Base-by-base conservation (phyloP, 345 rosid species). In the Aurinia saxatilis region DNA sequence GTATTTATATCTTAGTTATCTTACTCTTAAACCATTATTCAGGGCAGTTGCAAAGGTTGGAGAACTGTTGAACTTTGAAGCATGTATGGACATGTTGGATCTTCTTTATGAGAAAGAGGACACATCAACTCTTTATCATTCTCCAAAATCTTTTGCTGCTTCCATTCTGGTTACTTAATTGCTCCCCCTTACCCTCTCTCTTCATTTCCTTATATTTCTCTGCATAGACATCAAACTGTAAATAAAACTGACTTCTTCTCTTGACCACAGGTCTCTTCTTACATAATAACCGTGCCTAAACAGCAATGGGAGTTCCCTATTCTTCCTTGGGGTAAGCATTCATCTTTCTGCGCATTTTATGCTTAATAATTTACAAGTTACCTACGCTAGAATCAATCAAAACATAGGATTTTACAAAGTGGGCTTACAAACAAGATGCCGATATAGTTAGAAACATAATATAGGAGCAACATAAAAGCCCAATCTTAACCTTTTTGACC, bases 61-160 rank as follows among this genome's bases (percentile, higher is more conserved):
- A 41, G 86, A 84, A 62, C 70, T 80, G 34, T 65, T 88, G 71
- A 73, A 78, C 65, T 79, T 82, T 52, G 87, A 85, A 59, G 88
- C 82, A 45, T 87, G 91, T 73, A 81, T 82, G 88, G 91, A 88
- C 64, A 49, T 88, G 71, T 84, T 88, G 88, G 98, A 91, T 80
- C 91, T 91, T 76, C 87, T 88, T 37, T 88, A 84, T 45, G 95
- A 85, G 64, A 84, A 72, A 71, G 83, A 87, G 75, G 86, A 82
- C 60, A 78, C 81, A 13, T 70, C 80, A 10, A 40, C 56, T 60
- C 79, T 82, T 39, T 78, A 78, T 44, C 44, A 57, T 49, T 81
- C 84, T 73, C 78, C 95, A 34, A 54, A 63, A 59, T 69, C 80
- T 66, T 77, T 91, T 63, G 91, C 90, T 71, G 90, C 90, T 60